Base-by-base conservation (phyloP, 108 stramenopile genomes). In the Heterococcus sp. region DNA sequence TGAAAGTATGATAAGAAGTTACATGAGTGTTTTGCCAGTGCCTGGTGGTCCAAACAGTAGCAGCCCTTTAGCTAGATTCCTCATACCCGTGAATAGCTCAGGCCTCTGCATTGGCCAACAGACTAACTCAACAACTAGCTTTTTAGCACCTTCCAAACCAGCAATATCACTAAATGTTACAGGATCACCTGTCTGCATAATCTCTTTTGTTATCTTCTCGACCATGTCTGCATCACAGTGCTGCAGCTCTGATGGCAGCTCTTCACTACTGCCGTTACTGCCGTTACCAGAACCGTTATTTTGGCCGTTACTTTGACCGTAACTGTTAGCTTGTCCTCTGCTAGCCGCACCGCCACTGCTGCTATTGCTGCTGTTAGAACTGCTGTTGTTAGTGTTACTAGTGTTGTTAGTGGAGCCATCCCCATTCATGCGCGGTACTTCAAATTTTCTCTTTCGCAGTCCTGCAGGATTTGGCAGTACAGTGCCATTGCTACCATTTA, bases 1-100 rank as follows among this genome's bases (percentile, higher is more conserved):
- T n/a, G n/a, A n/a, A n/a, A n/a, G n/a, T n/a, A n/a, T n/a, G n/a
- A n/a, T n/a, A n/a, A n/a, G n/a, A n/a, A n/a, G n/a, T n/a, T n/a
- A n/a, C n/a, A 98, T 98, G 46, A 98, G 80, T 1, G 98, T 99
- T 86, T 99, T 98, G 37, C 79, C 79, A 35, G 90, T 90, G n/a
- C 93, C 92, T 1, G 91, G 90, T 8, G 92, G 91, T 0, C 90
- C 89, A 63, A 90, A 91, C 28, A 95, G 88, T 3, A 95, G 84
- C 36, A 87, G 68, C 4, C 87, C 87, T 38, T 84, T 76, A 0
- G 87, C 86, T 28, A 88, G 75, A 21, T 84, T 70, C 31, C 87
- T 74, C n/a, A 88, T 40, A 8, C 87, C 87, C 8, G 71, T 73
- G 46, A 88, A 88, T 14, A 88, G 46, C 32, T 88, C 82, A 1